Conservation (phyloP, 495 filamentous ascomycete genomes). For the Aspergillus egyptiacus region DNA sequence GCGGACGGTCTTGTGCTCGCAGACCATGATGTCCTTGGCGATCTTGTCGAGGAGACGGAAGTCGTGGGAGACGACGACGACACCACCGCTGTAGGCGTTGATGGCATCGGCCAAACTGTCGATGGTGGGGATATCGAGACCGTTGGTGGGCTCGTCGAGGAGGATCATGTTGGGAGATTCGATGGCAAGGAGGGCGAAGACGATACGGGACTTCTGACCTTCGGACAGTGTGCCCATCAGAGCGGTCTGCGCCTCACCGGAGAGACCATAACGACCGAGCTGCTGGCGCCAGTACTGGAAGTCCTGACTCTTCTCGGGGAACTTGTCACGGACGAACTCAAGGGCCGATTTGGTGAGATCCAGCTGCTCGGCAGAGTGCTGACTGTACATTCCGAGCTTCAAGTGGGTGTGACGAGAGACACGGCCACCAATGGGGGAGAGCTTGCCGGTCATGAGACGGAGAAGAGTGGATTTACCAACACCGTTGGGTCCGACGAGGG, state of each 20-base stretch:
- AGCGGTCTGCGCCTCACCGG: conserved; percentile 88
- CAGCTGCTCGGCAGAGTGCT: conserved; percentile 97
- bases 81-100: conserved; percentile 91
- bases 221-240: conserved; percentile 97
- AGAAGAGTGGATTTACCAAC: conserved; percentile 99
- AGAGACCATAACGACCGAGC: conserved; percentile 88
- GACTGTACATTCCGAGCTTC: conserved; percentile 94
- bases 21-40: conserved; percentile 98
- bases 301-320: conserved; percentile 80
- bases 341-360: conserved; percentile 96
- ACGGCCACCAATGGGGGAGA: conserved; percentile 74
- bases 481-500: conserved; percentile 97
- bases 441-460: conserved; percentile 93
- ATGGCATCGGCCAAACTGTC: conserved; percentile 96
- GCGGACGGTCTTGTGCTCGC: conserved; percentile 88
- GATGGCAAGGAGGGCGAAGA: conserved; percentile 94
- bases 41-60: conserved; percentile 99
- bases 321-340: conserved; percentile 97
- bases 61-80: conserved; percentile 96
- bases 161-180: conserved; percentile 97
- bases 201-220: conserved; percentile 95
- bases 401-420: conserved; percentile 93
- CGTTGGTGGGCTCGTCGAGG: conserved; percentile 98
- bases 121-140: conserved; percentile 98
- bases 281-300: conserved; percentile 99